These are phyloP conservation scores for Fagus sylvatica DNA, from an alignment of 306 rosid genomes.

Conservation along the genomic window DNA sequence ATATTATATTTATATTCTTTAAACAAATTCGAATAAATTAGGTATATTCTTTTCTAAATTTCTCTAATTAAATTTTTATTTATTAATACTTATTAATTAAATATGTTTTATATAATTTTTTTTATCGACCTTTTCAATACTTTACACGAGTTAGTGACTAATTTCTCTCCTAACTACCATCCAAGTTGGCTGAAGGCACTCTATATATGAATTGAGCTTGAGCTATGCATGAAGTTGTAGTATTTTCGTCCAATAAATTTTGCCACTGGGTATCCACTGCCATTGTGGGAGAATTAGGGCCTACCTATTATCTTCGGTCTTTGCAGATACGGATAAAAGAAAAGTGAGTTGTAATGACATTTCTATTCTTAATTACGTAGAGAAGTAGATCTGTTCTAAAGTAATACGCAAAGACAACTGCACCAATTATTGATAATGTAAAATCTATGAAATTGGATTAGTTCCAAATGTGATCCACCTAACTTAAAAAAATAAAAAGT, in stretches of 20 bases:
- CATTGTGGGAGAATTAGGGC: constrained; percentile 11
- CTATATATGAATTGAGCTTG: neutral
- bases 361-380: constrained; percentile 33
- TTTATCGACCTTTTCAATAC: too few relatives aligned
- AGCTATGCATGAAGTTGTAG: neutral
- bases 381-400: constrained; percentile 24
- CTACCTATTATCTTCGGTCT: constrained; percentile 20
- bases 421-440: neutral
- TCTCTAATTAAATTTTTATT: too few relatives aligned
- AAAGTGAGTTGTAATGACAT: constrained; percentile 19
- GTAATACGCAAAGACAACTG: constrained; percentile 13
- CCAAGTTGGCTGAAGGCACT: neutral
- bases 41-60: too few relatives aligned
- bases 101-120: too few relatives aligned
- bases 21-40: too few relatives aligned
- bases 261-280: neutral
- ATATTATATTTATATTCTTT: too few relatives aligned
- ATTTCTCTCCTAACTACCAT: neutral
- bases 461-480: neutral
- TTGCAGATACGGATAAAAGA: constrained; percentile 26
- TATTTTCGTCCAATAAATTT: neutral
- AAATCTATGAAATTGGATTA: neutral
- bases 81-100: too few relatives aligned
- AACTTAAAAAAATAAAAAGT: neutral
- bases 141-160: too few relatives aligned